phyloP scores from a whole-genome alignment of 2,329 filamentous ascomycete species.

The Dothideomycetes sp. region DNA sequence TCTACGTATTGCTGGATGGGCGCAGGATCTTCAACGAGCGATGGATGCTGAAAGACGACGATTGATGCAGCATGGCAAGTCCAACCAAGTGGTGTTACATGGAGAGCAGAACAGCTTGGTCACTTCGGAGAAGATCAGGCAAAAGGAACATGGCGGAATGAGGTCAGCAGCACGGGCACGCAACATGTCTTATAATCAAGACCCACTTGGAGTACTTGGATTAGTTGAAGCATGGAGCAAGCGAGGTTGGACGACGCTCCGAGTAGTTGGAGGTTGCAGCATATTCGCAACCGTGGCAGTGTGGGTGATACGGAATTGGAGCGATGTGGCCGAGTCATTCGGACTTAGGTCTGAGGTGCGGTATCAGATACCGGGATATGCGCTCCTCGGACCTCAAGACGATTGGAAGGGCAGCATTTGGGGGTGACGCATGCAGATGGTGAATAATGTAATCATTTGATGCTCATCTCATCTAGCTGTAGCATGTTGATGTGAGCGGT shows the following conservation, averaged over 20 bases:
- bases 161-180: conserved; percentile 41
- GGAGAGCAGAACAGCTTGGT: not conserved
- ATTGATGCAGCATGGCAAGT: not conserved
- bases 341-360: conserved; percentile 1
- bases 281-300: conserved; percentile 7
- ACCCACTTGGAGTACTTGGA: conserved; percentile 69
- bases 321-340: not conserved
- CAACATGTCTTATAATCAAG: conserved; percentile 43
- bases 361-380: conserved; percentile 5
- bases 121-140: conserved; percentile 28
- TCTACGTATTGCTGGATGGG: conserved; percentile 72
- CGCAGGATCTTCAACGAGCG: conserved; percentile 66
- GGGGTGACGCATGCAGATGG: no score
- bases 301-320: conserved; percentile 10
- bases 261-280: conserved; percentile 8
- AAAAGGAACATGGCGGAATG: conserved; percentile 27
- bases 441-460: no score
- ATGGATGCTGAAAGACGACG: conserved; percentile 54
- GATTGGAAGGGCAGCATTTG: not conserved
- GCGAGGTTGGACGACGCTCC: conserved; percentile 4
- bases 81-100: not conserved
- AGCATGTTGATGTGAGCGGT: no score
- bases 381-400: conserved; percentile 3
- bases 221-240: conserved; percentile 35
- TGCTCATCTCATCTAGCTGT: no score